Base-by-base conservation (phyloP, 495 filamentous ascomycete species). In the Pyrenula massariospora region DNA sequence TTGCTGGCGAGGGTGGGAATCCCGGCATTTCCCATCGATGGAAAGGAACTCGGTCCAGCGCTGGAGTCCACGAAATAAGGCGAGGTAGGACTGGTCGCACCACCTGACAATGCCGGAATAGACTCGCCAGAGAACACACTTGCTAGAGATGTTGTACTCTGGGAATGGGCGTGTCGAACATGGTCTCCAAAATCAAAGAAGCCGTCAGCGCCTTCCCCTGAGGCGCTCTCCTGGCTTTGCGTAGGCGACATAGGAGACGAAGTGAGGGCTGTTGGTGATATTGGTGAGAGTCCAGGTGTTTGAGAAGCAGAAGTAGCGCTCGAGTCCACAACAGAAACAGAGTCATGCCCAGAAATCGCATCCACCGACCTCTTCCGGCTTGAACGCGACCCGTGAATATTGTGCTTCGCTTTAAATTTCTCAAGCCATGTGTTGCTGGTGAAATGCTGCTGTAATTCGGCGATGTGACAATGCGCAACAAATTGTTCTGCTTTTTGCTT, bases 371-470 rank as follows among this genome's bases (percentile, higher is more conserved):
- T 79, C 65, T 88, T 86, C 36, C 84, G 79, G 58, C 80, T 76
- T 51, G 85, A 81, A 60, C 78, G 79, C 0, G 83, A 77, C 22
- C 80, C 79, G 48, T 81, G 74, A 23, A 94, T 77, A 56, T 85
- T 84, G 68, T 97, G 89, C 68, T 92, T 96, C 58, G 87, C 82
- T 74, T 96, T 96, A 76, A 99, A 97, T 66, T 94, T 95, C 67
- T 96, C 92, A 54, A 99, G 77, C 91, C 91, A 96, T 58, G 77
- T 81, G 5, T 83, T 70, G 57, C 79, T 91, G 61, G 85, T 84
- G 31, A 84, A 77, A 67, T 91, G 89, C 54, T 85, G 74, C 55
- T 90, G 85, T 59, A 81, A 84, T 57, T 96, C 93, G 11, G 82
- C 77, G 60, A 79, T 83, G 23, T 85, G 85, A 24, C 85, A 82